Conservation (phyloP, 495 filamentous ascomycete genomes). For the Umbilicaria muhlenbergii region DNA sequence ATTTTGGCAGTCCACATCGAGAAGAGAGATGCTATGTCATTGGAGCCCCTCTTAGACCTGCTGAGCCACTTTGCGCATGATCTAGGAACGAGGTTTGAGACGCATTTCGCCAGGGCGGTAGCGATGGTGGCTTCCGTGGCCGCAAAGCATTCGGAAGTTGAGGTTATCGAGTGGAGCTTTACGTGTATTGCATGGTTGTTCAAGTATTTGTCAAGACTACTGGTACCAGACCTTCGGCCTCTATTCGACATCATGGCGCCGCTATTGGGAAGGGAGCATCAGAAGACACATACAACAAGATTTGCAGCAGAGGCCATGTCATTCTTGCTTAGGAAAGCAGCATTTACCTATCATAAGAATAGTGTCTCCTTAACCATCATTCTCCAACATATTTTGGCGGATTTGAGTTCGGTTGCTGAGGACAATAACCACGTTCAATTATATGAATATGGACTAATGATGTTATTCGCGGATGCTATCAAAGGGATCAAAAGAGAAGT, state of each 20-base stretch:
- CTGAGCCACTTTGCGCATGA: constrained; percentile 86
- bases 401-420: constrained; percentile 39
- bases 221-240: constrained; percentile 73
- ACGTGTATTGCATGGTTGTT: constrained; percentile 87
- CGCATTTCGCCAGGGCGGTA: constrained; percentile 60
- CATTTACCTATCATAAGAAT: constrained; percentile 54
- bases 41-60: constrained; percentile 76
- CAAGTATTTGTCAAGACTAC: constrained; percentile 79
- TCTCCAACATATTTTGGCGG: constrained; percentile 48
- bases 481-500: constrained; percentile 66
- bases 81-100: constrained; percentile 74
- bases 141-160: constrained; percentile 46
- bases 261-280: constrained; percentile 66
- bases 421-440: constrained; percentile 29
- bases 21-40: constrained; percentile 50
- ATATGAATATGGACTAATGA: constrained; percentile 80
- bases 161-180: constrained; percentile 94
- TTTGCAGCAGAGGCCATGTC: constrained; percentile 93
- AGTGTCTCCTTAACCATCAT: constrained; percentile 49
- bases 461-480: constrained; percentile 73
- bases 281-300: constrained; percentile 68
- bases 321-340: constrained; percentile 82
- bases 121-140: constrained; percentile 49
- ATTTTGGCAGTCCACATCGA: constrained; percentile 64
- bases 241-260: constrained; percentile 71